Evolutionary conservation across 192 early-diverging fungal species (phyloP), one percentile per base, ranked within the genome.

Genomic region (Phlyctochytrium bullatum): DNA sequence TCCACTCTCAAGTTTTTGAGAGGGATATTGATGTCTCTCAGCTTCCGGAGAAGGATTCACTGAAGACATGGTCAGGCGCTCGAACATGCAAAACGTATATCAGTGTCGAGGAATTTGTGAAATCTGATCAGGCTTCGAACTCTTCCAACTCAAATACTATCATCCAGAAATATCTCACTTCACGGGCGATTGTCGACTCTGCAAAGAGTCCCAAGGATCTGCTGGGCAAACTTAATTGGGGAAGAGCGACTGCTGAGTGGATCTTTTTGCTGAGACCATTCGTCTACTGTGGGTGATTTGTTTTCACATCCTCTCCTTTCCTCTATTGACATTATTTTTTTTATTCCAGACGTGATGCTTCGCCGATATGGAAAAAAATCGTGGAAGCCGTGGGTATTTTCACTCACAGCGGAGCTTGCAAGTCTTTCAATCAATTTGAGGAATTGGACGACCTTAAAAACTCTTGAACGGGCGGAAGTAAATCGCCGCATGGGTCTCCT

Each of bases 381-480:
- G 20, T 96, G 91, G 88, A 82, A 85, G 36, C 94, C 96, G 1
- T 96, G 92, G 90, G 70, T 89, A 17, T 52, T 93, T 16, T 98
- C 96, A 0, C 67, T 96, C 36, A 64, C 78, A 0, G 72, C 94
- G 31, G 96, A 98, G 69, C 33, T 29, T 23, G 20, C 47, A 32
- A 64, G 61, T 3, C 50, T 71, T 34, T 51, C 56, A 27, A 73
- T 68, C 16, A 61, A 65, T 61, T 62, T 30, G 0, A 29, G 25
- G 66, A 59, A 59, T 57, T 76, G 1, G 20, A 59, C 29, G 24
- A 64, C 17, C 27, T 69, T 31, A 1, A 84, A 88, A 32, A 40
- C 83, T 12, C 76, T 96, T 2, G 95, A 98, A 77, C 83, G 84
- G 50, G 86, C 89, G 28, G 93, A 96, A 79, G 68, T 87, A 54